These are phyloP conservation scores for Leccinum obscurum DNA, from an alignment of 768 basidiomycete species.

Conservation along the genomic window DNA sequence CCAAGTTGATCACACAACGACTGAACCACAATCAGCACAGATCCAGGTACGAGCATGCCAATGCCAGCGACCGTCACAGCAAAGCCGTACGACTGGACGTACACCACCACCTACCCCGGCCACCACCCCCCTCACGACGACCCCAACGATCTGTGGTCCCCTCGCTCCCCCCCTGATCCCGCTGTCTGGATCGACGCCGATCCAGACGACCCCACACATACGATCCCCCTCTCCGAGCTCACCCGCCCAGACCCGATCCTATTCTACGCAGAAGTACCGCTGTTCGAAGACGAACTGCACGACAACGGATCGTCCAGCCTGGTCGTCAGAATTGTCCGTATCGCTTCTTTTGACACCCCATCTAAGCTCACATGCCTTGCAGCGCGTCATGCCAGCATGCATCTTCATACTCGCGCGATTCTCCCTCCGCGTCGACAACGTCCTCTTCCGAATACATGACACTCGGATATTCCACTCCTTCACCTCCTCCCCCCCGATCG, in stretches of 20 bases:
- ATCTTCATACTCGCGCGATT: slow-evolving; percentile 89
- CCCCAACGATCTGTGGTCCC: not conserved
- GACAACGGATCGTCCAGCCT: slow-evolving; percentile 91
- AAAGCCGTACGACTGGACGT: slow-evolving; percentile 98
- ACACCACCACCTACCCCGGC: slow-evolving; percentile 86
- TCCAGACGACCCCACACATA: slow-evolving; percentile 53
- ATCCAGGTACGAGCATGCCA: slow-evolving; percentile 58
- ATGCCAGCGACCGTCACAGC: slow-evolving; percentile 72
- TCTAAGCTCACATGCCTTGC: slow-evolving; percentile 4
- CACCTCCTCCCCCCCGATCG: slow-evolving; percentile 50
- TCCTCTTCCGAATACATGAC: slow-evolving; percentile 88
- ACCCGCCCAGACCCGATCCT: slow-evolving; percentile 92
- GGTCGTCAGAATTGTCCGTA: slow-evolving; percentile 82
- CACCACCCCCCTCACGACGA: slow-evolving; percentile 34
- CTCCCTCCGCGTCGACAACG: slow-evolving; percentile 92
- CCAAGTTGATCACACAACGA: not conserved
- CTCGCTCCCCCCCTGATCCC: slow-evolving; percentile 1
- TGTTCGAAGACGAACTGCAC: slow-evolving; percentile 96
- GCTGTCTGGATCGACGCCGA: slow-evolving; percentile 56
- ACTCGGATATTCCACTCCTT: slow-evolving; percentile 91
- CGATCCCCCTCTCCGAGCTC: slow-evolving; percentile 82
- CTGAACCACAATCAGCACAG: slow-evolving; percentile 49
- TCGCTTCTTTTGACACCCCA: too few species aligned
- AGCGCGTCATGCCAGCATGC: slow-evolving; percentile 98
- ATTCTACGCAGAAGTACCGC: slow-evolving; percentile 94